Evolutionary conservation across 345 rosid genomes (phyloP).

Genomic region (Lagerstroemia speciosa): DNA sequence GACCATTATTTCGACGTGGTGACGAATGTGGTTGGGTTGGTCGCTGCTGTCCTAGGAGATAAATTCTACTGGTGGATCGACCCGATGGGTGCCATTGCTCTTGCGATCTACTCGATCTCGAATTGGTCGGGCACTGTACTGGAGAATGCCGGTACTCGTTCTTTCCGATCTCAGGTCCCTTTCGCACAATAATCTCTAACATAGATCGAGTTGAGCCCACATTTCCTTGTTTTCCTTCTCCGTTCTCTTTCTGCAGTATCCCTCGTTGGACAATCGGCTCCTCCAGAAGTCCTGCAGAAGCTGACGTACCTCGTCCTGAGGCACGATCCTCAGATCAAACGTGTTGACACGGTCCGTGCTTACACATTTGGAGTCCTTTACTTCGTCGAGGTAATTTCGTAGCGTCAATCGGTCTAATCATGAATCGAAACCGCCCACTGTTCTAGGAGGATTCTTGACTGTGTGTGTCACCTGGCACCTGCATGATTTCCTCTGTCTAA

Average conservation of each 20-base stretch:
- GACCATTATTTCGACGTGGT: conserved; percentile 89
- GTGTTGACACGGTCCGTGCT: conserved; percentile 85
- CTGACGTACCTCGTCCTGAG: conserved; percentile 62
- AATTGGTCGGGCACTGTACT: conserved; percentile 86
- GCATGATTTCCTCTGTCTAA: neutral
- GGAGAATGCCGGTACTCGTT: conserved; percentile 68
- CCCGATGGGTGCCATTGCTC: conserved; percentile 68
- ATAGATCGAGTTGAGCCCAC: neutral
- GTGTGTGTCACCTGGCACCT: neutral
- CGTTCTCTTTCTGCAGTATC: conserved; percentile 39
- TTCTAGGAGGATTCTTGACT: no score
- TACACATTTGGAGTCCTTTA: conserved; percentile 88
- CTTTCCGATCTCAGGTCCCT: neutral
- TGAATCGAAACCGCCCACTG: no score
- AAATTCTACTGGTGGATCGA: conserved; percentile 83
- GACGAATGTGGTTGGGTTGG: conserved; percentile 75
- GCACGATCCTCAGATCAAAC: conserved; percentile 55
- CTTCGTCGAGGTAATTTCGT: conserved; percentile 69
- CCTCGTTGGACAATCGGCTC: conserved; percentile 85
- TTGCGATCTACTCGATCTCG: conserved; percentile 70
- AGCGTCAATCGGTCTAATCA: neutral
- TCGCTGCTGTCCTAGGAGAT: conserved; percentile 78
- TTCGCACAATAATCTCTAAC: neutral
- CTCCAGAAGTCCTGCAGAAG: conserved; percentile 74
- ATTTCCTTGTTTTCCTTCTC: neutral